A percentile compares a stretch with the other conserved stretches of the same genome.
Conservation (phyloP, 305 asterid genomes). For the Solanum hybrid region DNA sequence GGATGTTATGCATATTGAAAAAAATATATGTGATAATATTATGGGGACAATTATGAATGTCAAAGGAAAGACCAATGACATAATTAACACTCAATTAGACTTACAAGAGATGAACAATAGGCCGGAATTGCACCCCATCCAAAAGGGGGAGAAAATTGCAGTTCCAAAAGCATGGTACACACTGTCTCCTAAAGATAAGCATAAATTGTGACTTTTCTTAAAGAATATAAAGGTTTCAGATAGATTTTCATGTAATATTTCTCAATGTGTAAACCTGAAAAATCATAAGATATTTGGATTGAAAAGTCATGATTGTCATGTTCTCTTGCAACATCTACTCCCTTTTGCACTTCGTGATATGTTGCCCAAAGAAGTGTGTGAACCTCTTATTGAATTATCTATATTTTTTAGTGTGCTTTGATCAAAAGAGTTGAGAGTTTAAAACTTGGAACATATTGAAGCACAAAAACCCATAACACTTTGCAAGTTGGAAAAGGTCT, state of each 20-base stretch:
- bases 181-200: background rate
- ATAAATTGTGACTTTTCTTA: background rate
- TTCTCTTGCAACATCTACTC: background rate
- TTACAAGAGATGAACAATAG: background rate
- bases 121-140: background rate
- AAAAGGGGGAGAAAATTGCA: background rate
- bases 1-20: background rate
- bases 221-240: background rate
- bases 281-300: background rate
- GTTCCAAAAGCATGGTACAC: background rate
- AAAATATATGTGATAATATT: too few species aligned
- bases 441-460: background rate
- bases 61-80: background rate
- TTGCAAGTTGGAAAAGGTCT: background rate
- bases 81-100: background rate
- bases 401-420: background rate
- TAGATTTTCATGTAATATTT: background rate
- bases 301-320: background rate
- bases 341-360: background rate
- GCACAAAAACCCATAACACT: background rate
- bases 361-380: background rate
- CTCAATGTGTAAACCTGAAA: background rate
- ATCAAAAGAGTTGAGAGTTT: background rate
- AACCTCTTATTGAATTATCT: background rate
- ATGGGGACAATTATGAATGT: background rate